These are phyloP conservation scores for Raphanus sativus DNA, from an alignment of 345 rosid genomes.

Conservation along the genomic window DNA sequence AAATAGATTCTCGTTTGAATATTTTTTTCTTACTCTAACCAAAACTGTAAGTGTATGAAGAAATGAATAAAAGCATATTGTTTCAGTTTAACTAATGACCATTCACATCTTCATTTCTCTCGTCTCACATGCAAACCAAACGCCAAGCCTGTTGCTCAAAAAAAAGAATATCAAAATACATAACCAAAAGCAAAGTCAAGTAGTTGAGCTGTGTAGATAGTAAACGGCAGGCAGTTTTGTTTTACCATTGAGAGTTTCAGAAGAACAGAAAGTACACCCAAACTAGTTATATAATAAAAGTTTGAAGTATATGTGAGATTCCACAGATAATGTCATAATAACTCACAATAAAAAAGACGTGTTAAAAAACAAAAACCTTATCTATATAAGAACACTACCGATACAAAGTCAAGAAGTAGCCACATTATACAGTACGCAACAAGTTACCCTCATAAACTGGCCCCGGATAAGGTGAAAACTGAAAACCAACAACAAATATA, in stretches of 20 bases:
- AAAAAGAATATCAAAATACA: background rate
- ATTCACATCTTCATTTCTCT: too few relatives aligned
- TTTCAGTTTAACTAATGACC: too few relatives aligned
- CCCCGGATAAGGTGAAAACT: background rate
- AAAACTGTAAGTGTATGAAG: too few relatives aligned
- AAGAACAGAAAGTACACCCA: background rate
- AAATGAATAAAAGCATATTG: too few relatives aligned
- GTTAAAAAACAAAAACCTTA: background rate
- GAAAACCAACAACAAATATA: background rate
- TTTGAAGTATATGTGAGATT: background rate
- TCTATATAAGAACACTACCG: background rate
- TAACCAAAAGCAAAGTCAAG: background rate
- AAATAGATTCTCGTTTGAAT: too few relatives aligned
- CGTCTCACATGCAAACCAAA: background rate
- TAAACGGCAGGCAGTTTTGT: background rate
- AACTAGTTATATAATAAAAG: background rate
- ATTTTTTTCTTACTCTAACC: too few relatives aligned
- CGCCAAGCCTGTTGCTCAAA: background rate
- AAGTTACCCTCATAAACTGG: background rate
- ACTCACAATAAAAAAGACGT: background rate
- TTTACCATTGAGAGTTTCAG: background rate
- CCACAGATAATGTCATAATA: conserved; percentile 47
- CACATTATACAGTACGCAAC: background rate
- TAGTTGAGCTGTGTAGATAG: background rate
- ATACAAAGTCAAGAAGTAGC: background rate